Evolutionary conservation across 108 stramenopile species (phyloP).

Genomic region (Nannochloropsis salina): DNA sequence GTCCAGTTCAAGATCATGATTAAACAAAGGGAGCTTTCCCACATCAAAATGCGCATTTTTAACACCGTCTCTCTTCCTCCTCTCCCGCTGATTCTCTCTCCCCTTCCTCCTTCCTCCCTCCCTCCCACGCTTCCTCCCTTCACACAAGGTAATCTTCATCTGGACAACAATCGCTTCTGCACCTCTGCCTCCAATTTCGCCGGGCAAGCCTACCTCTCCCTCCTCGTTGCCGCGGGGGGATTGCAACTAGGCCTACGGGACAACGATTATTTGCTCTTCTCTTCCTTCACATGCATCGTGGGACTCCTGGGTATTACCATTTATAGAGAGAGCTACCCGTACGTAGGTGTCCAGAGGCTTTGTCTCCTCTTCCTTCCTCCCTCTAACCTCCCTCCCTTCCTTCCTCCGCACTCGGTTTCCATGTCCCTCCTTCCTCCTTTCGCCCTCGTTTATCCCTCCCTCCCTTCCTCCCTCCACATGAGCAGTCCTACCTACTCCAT

Average conservation of each 20-base stretch:
- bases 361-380: neutral
- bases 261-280: neutral
- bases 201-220: neutral
- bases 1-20: no score
- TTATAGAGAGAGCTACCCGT: slow-evolving; percentile 1
- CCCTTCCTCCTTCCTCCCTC: neutral
- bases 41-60: no score
- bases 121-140: neutral
- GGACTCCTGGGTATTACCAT: neutral
- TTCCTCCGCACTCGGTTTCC: neutral
- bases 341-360: neutral
- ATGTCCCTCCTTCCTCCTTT: neutral
- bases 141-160: neutral
- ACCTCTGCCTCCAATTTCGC: neutral
- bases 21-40: no score
- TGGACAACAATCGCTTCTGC: neutral
- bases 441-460: neutral
- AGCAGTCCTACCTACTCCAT: no score
- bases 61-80: neutral
- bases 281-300: neutral
- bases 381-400: neutral
- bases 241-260: neutral
- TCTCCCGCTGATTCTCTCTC: neutral
- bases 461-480: neutral
- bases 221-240: neutral